A percentile compares a stretch with the other conserved stretches of the same genome.
Conservation (phyloP, 805 yeast species). For the Scheffersomyces lignosus region DNA sequence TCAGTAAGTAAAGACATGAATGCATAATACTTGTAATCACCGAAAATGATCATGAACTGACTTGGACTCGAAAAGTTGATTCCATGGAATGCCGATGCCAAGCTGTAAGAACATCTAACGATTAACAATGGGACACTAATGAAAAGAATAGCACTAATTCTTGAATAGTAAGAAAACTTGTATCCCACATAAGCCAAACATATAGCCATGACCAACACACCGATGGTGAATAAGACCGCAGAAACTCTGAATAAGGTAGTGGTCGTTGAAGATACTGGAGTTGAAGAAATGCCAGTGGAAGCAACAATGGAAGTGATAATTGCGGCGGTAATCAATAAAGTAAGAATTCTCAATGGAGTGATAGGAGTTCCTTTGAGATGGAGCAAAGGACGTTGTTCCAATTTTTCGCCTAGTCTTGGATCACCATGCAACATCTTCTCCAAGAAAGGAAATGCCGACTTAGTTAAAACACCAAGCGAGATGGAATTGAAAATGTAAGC, state of each 20-base stretch:
- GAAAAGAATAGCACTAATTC: not conserved
- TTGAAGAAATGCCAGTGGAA: not conserved
- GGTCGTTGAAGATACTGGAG: not conserved
- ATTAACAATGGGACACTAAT: constrained; percentile 1
- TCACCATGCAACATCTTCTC: constrained; percentile 3
- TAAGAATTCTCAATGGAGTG: constrained; percentile 1
- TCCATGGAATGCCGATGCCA: constrained; percentile 4
- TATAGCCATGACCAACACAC: not conserved
- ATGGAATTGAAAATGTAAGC: constrained; percentile 6
- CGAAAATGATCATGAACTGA: constrained; percentile 4
- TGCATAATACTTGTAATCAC: constrained; percentile 10
- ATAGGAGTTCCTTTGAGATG: too few species aligned
- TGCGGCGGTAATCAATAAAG: constrained; percentile 4
- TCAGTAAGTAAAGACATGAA: constrained; percentile 7
- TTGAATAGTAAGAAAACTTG: not conserved
- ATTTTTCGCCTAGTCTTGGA: constrained; percentile 1
- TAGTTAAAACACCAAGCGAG: constrained; percentile 6
- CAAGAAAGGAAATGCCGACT: constrained; percentile 6
- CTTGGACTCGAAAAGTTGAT: constrained; percentile 5
- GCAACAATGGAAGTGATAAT: constrained; percentile 5
- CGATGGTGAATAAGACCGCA: constrained; percentile 4
- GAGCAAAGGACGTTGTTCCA: too few species aligned
- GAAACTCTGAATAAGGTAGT: constrained; percentile 1
- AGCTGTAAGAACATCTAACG: constrained; percentile 6
- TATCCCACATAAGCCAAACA: not conserved